Percentiles rank a stretch among this genome's conserved stretches.
phyloP scores from a whole-genome alignment of 2,329 filamentous ascomycete species.

The Aureobasidium sp. region DNA sequence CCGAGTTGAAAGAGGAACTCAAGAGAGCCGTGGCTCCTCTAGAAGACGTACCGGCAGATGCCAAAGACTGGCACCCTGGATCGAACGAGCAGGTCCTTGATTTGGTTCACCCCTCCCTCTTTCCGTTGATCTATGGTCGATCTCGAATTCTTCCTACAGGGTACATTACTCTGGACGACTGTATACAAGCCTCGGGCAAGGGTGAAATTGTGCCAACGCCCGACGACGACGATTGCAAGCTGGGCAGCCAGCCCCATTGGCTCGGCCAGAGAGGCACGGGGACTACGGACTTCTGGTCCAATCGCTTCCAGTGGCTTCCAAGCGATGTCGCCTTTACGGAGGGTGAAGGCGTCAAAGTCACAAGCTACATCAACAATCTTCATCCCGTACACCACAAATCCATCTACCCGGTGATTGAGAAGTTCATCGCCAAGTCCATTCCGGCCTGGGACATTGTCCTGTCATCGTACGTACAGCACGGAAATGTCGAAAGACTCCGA shows the following conservation, averaged over 20 bases:
- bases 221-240: conserved; percentile 4
- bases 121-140: conserved; percentile 47
- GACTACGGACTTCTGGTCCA: conserved; percentile 13
- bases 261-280: too few species aligned
- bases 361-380: conserved; percentile 26
- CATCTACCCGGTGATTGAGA: conserved; percentile 20
- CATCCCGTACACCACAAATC: conserved; percentile 17
- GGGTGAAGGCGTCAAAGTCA: conserved; percentile 15
- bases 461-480: not conserved
- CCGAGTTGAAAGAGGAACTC: conserved; percentile 34
- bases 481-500: not conserved
- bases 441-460: conserved; percentile 21
- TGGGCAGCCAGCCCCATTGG: not conserved
- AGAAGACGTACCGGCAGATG: conserved; percentile 40
- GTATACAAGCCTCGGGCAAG: conserved; percentile 23
- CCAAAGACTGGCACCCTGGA: conserved; percentile 54
- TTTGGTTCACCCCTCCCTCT: conserved; percentile 56
- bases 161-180: conserved; percentile 23
- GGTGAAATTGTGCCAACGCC: conserved; percentile 15
- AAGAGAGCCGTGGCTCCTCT: conserved; percentile 36
- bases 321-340: conserved; percentile 17
- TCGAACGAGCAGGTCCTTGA: conserved; percentile 50
- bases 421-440: conserved; percentile 18
- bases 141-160: conserved; percentile 32
- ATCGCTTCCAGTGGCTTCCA: conserved; percentile 23